Base-by-base conservation (phyloP, 2,329 filamentous ascomycete species). In the Ophiostoma piceae region DNA sequence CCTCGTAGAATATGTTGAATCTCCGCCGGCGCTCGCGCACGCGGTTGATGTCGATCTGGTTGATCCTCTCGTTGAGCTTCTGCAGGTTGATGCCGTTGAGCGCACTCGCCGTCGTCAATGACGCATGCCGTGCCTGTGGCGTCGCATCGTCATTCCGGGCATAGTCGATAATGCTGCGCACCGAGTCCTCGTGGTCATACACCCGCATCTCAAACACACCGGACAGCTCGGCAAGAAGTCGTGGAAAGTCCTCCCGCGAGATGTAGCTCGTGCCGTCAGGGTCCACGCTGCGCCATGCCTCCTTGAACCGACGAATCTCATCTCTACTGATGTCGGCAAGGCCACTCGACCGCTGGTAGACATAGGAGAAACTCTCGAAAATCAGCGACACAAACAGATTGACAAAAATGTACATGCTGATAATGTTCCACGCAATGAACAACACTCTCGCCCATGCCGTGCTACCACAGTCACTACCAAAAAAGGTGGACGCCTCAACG, bases 341-440 rank as follows among this genome's bases (percentile, higher is more conserved):
- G n/a, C 93, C 92, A 76, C 92, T 97, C 72, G 94, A 97, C 73
- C 93, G 88, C 81, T 99, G 96, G 78, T 98, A 99, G 73, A 99
- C 95, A 76, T 99, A 99, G 78, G 93, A 97, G 84, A 99, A 99
- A 80, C 94, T 98, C 82, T 99, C 95, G 81, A 96, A 99, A 75
- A 99, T 99, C 78, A 99, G 88, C 67, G 95, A 99, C 71, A 99
- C 94, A 79, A 99, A 99, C 77, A 99, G 82, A 77, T 94, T 97
- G 77, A 98, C 94, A 76, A 99, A 99, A 76, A 99, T 96, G 81
- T 99, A 99, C 95, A 99, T 99, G 90, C 94, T 98, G 79, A 99
- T 86, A 76, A 99, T 94, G 82, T 99, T 99, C 95, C 95, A 99
- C 4, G 90, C 88, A 71, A 98, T 93, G 82, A 99, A 99, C 11